These are phyloP conservation scores for Hamigera avellanea DNA, from an alignment of 495 filamentous ascomycete species.

Conservation along the genomic window DNA sequence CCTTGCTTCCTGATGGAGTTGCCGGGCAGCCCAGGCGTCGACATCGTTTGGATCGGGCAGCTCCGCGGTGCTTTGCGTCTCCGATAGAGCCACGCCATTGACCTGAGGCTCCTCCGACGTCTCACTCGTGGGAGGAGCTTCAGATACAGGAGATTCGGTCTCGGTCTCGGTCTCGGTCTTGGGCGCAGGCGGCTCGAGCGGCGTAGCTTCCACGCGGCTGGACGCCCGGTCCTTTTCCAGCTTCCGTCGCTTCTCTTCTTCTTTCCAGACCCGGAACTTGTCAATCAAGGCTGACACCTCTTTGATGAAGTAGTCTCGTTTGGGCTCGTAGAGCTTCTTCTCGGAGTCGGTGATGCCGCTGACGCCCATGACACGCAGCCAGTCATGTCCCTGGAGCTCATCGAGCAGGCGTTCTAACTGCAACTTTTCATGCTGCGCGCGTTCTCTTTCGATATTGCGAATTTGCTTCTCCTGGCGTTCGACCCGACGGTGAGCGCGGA, in stretches of 20 bases:
- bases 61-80: conserved; percentile 33
- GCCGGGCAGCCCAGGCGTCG: conserved; percentile 59
- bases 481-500: conserved; percentile 59
- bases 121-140: conserved; percentile 1
- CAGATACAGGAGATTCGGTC: no score
- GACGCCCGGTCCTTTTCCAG: conserved; percentile 48
- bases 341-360: conserved; percentile 71
- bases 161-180: conserved; percentile 1
- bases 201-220: neutral
- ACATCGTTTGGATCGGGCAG: conserved; percentile 57
- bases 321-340: conserved; percentile 76
- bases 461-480: conserved; percentile 87
- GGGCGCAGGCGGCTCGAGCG: conserved; percentile 10
- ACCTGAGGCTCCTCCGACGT: no score
- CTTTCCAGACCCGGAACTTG: conserved; percentile 79
- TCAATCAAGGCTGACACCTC: conserved; percentile 70
- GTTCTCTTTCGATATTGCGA: conserved; percentile 85
- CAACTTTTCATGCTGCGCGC: conserved; percentile 83
- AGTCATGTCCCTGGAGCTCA: conserved; percentile 80
- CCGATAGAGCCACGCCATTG: no score
- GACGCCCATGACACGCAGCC: conserved; percentile 90
- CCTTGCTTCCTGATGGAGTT: conserved; percentile 61
- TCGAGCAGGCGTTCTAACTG: conserved; percentile 78
- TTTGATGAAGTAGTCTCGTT: conserved; percentile 68
- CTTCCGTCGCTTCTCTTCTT: conserved; percentile 78